phyloP scores from a whole-genome alignment of 345 rosid species.

The Aquilaria yunnanensis region DNA sequence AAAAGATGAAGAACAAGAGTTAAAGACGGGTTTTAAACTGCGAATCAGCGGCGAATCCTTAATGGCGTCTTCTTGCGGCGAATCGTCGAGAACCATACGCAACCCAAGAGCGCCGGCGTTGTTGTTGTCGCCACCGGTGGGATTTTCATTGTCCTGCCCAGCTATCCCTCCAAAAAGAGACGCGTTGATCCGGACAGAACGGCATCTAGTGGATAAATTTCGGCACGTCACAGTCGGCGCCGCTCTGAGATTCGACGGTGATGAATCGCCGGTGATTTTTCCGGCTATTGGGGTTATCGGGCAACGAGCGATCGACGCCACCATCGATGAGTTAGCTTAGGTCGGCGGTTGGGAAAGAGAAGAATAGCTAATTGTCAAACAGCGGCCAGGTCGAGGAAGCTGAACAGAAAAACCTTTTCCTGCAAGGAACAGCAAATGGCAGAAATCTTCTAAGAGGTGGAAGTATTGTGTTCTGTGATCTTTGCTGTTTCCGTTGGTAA shows the following conservation, averaged over 20 bases:
- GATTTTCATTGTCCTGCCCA: conserved; percentile 1
- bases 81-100: conserved; percentile 27
- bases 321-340: conserved; percentile 26
- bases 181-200: conserved; percentile 7
- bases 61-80: conserved; percentile 14
- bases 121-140: conserved; percentile 3
- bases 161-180: conserved; percentile 11
- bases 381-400: too few species aligned
- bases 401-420: too few species aligned
- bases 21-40: conserved; percentile 28
- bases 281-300: conserved; percentile 18
- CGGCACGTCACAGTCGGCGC: conserved; percentile 9
- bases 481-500: background rate
- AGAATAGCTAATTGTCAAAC: too few species aligned
- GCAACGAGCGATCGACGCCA: conserved; percentile 31
- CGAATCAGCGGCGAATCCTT: conserved; percentile 52
- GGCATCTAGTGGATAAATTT: conserved; percentile 16
- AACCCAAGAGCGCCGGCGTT: conserved; percentile 32
- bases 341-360: background rate
- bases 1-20: background rate
- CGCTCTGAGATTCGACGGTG: conserved; percentile 19
- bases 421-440: background rate
- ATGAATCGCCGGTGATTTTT: conserved; percentile 20
- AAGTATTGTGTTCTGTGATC: too few species aligned
- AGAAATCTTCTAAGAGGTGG: background rate